Evolutionary conservation across 805 yeast species (phyloP).

Genomic region (Yamadazyma takamatsuzukensis): DNA sequence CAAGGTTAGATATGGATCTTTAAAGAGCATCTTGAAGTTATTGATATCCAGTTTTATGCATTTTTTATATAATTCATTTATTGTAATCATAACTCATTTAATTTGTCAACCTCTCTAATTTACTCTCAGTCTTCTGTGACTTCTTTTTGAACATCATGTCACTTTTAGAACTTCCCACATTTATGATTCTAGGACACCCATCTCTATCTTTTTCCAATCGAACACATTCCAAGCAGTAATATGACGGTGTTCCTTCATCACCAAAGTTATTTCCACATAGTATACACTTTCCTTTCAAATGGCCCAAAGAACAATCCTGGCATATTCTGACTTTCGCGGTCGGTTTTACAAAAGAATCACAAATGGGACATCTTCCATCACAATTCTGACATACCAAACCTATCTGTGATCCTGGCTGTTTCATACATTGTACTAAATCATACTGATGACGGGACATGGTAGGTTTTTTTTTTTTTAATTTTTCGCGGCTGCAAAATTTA

Average conservation of each 20-base stretch:
- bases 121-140: conserved; percentile 14
- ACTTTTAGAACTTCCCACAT: conserved; percentile 71
- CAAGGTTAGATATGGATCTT: conserved; percentile 5
- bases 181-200: conserved; percentile 86
- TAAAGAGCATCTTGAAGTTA: background rate
- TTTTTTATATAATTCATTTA: background rate
- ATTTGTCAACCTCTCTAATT: conserved; percentile 10
- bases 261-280: conserved; percentile 68
- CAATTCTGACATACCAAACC: conserved; percentile 81
- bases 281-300: conserved; percentile 62
- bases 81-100: background rate
- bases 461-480: too few species aligned
- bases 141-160: conserved; percentile 63
- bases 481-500: too few species aligned
- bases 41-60: background rate
- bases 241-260: conserved; percentile 50
- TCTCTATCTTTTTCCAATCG: conserved; percentile 75
- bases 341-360: conserved; percentile 82
- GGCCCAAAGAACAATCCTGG: conserved; percentile 81
- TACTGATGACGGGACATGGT: conserved; percentile 88
- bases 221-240: conserved; percentile 84
- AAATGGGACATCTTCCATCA: conserved; percentile 87
- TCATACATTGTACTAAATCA: conserved; percentile 79
- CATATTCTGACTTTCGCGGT: conserved; percentile 66
- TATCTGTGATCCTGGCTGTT: conserved; percentile 70